Evolutionary conservation across 768 basidiomycete genomes (phyloP).

Genomic region (Gymnopilus junonius): DNA sequence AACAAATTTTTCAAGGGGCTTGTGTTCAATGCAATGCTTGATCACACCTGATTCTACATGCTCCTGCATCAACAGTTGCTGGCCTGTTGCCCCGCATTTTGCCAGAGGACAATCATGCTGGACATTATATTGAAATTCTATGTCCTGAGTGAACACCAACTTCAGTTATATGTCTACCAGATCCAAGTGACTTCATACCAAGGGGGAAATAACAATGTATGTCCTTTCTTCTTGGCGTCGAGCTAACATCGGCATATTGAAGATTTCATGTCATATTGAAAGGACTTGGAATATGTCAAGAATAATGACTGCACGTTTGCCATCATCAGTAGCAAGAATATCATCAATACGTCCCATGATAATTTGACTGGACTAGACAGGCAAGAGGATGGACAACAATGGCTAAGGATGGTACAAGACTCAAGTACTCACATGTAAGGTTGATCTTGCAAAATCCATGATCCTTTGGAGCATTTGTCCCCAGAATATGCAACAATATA

Average conservation of each 20-base stretch:
- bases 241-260: not conserved
- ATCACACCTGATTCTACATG: not conserved
- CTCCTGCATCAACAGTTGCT: constrained; percentile 11
- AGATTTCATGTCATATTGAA: not conserved
- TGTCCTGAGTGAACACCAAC: constrained; percentile 6
- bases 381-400: constrained; percentile 29
- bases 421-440: not conserved
- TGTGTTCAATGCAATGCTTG: constrained; percentile 14
- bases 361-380: not conserved
- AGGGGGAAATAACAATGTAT: not conserved
- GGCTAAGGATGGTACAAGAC: not conserved
- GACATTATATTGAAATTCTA: constrained; percentile 24
- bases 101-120: constrained; percentile 25
- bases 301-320: not conserved
- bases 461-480: constrained; percentile 22
- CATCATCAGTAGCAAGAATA: not conserved
- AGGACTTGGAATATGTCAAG: not conserved
- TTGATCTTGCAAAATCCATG: not conserved
- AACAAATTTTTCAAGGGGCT: constrained; percentile 13
- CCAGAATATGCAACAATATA: constrained; percentile 18
- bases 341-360: not conserved
- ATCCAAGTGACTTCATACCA: not conserved
- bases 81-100: constrained; percentile 14
- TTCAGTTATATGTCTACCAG: too few species aligned
- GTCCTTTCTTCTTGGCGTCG: not conserved